A percentile compares a stretch with the other conserved stretches of the same genome.
These are phyloP conservation scores for Chalciporus chontae DNA, from an alignment of 768 basidiomycete species.

Conservation along the genomic window DNA sequence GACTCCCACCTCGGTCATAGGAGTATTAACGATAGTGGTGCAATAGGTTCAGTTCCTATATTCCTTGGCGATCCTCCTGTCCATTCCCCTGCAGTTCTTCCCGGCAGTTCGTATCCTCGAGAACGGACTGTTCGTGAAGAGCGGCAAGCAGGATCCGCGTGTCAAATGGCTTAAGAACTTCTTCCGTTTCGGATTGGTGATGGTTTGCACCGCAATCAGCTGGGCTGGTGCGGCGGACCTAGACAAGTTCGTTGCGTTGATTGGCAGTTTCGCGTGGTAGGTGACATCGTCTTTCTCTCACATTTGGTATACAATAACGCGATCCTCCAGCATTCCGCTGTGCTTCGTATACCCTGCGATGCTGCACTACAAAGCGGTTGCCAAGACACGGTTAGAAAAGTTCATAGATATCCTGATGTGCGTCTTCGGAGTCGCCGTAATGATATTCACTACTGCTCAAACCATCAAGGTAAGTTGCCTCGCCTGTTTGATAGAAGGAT, in stretches of 20 bases:
- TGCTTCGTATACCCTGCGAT: slow-evolving; percentile 94
- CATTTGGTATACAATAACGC: slow-evolving; percentile 11
- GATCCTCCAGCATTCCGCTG: slow-evolving; percentile 68
- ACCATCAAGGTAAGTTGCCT: slow-evolving; percentile 56
- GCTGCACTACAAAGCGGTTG: slow-evolving; percentile 86
- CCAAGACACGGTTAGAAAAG: slow-evolving; percentile 65
- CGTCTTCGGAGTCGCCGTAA: slow-evolving; percentile 68
- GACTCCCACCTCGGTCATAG: slow-evolving; percentile 16
- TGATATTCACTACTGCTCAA: slow-evolving; percentile 76
- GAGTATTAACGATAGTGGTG: neutral
- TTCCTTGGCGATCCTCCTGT: slow-evolving; percentile 88
- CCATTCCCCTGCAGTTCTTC: slow-evolving; percentile 94
- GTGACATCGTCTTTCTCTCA: slow-evolving; percentile 20
- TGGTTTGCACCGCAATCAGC: slow-evolving; percentile 78
- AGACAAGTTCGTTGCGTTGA: slow-evolving; percentile 93
- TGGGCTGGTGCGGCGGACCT: slow-evolving; percentile 83
- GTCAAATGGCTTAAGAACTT: slow-evolving; percentile 98
- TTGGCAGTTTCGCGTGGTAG: slow-evolving; percentile 93
- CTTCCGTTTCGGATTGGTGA: slow-evolving; percentile 72
- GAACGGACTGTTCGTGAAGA: slow-evolving; percentile 86
- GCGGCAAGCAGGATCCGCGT: slow-evolving; percentile 73
- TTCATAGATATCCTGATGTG: slow-evolving; percentile 68
- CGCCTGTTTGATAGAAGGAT: neutral
- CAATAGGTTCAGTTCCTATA: slow-evolving; percentile 77
- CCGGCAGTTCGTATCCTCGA: slow-evolving; percentile 97